These are phyloP conservation scores for Protomyces lactucae-debilis DNA, from an alignment of 1,139 yeast species.

Conservation along the genomic window DNA sequence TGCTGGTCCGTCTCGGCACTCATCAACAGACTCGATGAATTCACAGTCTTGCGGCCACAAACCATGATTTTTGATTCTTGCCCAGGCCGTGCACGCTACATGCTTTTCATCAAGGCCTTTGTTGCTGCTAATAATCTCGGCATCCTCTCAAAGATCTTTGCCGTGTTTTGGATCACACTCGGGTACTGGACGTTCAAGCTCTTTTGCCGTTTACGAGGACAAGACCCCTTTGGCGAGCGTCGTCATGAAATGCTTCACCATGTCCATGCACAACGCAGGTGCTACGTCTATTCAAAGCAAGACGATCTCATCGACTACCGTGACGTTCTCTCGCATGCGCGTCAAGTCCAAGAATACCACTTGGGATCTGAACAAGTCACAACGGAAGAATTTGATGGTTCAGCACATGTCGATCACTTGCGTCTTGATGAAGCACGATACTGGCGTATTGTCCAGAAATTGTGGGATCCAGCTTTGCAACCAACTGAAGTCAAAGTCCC, in stretches of 20 bases:
- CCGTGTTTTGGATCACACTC: constrained; percentile 12
- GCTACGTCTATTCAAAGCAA: constrained; percentile 16
- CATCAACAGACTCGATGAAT: constrained; percentile 8
- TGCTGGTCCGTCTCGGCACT: constrained; percentile 22
- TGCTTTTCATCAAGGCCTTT: constrained; percentile 20
- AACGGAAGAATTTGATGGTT: constrained; percentile 16
- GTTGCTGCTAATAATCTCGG: constrained; percentile 14
- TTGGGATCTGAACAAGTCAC: constrained; percentile 11
- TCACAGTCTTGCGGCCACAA: constrained; percentile 14
- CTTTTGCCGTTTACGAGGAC: constrained; percentile 14
- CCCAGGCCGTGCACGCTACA: constrained; percentile 22
- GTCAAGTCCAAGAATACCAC: constrained; percentile 10
- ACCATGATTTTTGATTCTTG: constrained; percentile 19
- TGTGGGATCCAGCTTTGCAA: constrained; percentile 14
- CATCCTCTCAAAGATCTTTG: constrained; percentile 1
- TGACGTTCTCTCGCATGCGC: constrained; percentile 19
- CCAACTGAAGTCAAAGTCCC: neutral
- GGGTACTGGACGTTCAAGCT: constrained; percentile 15
- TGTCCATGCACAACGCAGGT: constrained; percentile 6
- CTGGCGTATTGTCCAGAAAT: constrained; percentile 15
- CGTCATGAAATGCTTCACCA: constrained; percentile 23
- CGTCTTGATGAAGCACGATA: constrained; percentile 15
- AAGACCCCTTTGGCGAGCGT: constrained; percentile 24
- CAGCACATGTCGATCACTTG: constrained; percentile 20
- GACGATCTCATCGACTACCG: constrained; percentile 14